Evolutionary conservation across 2,329 filamentous ascomycete species (phyloP).

Genomic region (Aschersonia sp.): DNA sequence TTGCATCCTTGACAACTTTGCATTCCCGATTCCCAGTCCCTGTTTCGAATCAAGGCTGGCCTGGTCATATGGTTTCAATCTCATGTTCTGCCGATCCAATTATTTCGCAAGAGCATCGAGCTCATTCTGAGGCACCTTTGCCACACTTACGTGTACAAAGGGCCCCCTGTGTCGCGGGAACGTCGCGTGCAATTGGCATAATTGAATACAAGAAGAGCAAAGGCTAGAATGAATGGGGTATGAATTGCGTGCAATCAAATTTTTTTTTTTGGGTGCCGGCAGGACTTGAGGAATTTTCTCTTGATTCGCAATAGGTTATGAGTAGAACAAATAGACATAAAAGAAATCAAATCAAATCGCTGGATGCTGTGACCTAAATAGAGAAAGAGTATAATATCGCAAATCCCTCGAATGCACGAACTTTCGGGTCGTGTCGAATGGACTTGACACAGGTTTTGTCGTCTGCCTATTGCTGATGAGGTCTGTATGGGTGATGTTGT

Average conservation of each 20-base stretch:
- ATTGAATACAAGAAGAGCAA: conserved; percentile 11
- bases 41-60: conserved; percentile 11
- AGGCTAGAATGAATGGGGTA: conserved; percentile 16
- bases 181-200: conserved; percentile 12
- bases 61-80: conserved; percentile 11
- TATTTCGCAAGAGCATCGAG: conserved; percentile 1
- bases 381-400: background rate
- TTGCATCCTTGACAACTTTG: conserved; percentile 10
- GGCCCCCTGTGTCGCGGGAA: conserved; percentile 4
- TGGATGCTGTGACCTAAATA: conserved; percentile 29
- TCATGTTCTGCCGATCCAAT: conserved; percentile 12
- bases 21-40: conserved; percentile 16
- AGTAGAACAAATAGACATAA: conserved; percentile 9
- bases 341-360: conserved; percentile 21
- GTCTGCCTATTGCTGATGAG: conserved; percentile 23
- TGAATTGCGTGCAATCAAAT: conserved; percentile 15
- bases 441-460: too few species aligned
- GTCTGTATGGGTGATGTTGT: conserved; percentile 19
- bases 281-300: conserved; percentile 19
- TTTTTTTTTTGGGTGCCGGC: conserved; percentile 15
- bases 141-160: conserved; percentile 2
- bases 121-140: conserved; percentile 1
- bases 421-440: too few species aligned
- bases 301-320: conserved; percentile 7
- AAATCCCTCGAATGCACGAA: too few species aligned